Evolutionary conservation across 257 asterid genomes (phyloP).

Genomic region (Nicotiana noctiflora): DNA sequence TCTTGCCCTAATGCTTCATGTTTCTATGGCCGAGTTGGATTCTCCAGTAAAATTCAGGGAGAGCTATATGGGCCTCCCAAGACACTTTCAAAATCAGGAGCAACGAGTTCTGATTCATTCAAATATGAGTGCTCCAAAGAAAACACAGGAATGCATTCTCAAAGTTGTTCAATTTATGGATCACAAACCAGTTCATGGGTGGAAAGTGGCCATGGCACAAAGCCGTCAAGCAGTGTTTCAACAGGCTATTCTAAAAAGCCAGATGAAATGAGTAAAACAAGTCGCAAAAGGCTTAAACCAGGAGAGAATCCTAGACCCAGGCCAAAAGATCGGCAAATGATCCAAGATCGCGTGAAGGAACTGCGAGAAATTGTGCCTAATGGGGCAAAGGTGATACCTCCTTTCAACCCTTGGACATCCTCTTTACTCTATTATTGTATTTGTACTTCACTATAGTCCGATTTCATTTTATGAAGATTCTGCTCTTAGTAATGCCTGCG

Average conservation of each 20-base stretch:
- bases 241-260: conserved; percentile 59
- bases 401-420: neutral
- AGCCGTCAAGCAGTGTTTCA: conserved; percentile 48
- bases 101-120: conserved; percentile 38
- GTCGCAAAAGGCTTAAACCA: conserved; percentile 80
- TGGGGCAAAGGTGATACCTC: conserved; percentile 69
- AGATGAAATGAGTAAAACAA: conserved; percentile 51
- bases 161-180: conserved; percentile 56
- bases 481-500: conserved; percentile 9
- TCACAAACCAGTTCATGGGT: conserved; percentile 74
- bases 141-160: conserved; percentile 41
- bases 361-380: conserved; percentile 89
- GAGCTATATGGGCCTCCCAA: conserved; percentile 57
- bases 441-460: neutral
- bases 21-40: conserved; percentile 38
- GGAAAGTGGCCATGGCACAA: conserved; percentile 39
- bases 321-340: conserved; percentile 97
- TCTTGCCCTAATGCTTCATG: conserved; percentile 37
- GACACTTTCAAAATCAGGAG: conserved; percentile 36
- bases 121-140: conserved; percentile 34
- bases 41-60: conserved; percentile 38
- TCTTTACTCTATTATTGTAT: neutral
- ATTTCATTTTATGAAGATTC: neutral
- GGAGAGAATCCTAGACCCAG: conserved; percentile 93
- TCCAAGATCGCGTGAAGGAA: conserved; percentile 94